A percentile compares a stretch with the other conserved stretches of the same genome.
Conservation (phyloP, 164 flowering plant species). For the Stephania yunnanensis region DNA sequence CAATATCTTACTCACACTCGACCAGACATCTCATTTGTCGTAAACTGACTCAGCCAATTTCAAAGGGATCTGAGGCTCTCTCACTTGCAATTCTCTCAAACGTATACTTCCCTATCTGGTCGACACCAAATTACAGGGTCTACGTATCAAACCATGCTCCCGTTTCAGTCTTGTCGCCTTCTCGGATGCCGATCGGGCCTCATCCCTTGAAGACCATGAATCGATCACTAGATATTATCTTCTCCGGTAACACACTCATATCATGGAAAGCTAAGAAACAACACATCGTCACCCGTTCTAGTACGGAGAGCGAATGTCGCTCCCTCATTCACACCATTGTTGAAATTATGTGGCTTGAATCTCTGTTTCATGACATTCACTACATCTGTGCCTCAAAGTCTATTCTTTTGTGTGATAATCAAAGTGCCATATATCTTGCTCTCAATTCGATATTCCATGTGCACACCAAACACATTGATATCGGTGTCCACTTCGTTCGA, state of each 20-base stretch:
- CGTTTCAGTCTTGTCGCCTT: too few relatives aligned
- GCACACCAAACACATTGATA: neutral
- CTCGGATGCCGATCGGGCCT: too few relatives aligned
- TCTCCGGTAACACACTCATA: conserved; percentile 12
- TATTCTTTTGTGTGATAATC: neutral
- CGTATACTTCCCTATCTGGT: too few relatives aligned
- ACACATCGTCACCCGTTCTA: neutral
- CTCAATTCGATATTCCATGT: neutral
- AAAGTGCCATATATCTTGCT: neutral
- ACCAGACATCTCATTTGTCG: too few relatives aligned
- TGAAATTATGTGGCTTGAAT: neutral
- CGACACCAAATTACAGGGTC: too few relatives aligned
- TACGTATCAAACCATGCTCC: too few relatives aligned
- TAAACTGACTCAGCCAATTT: too few relatives aligned
- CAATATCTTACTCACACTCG: too few relatives aligned
- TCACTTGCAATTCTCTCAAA: too few relatives aligned
- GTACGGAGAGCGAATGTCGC: neutral
- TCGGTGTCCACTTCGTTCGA: neutral
- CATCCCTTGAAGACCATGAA: too few relatives aligned
- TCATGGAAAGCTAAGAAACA: neutral
- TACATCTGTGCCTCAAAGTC: neutral
- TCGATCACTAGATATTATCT: too few relatives aligned
- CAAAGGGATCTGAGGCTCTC: too few relatives aligned
- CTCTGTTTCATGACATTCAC: neutral
- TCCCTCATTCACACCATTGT: neutral